phyloP scores from a whole-genome alignment of 441 rosid genomes.

The Pelargonium fulgidum region DNA sequence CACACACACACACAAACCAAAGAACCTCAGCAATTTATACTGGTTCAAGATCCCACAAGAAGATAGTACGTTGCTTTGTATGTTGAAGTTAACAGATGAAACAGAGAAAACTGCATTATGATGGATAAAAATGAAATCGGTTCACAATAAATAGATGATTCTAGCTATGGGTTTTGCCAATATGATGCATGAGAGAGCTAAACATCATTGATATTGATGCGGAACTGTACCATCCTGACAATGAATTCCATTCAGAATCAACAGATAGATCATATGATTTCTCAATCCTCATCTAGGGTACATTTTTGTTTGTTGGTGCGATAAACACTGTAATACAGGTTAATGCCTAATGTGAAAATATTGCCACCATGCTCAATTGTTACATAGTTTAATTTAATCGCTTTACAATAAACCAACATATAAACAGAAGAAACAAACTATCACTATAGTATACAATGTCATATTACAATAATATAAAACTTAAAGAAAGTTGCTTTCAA shows the following conservation, averaged over 20 bases:
- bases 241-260: not conserved
- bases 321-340: slow-evolving; percentile 1
- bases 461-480: not conserved
- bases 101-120: too few species aligned
- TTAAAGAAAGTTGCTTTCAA: not conserved
- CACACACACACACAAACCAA: not conserved
- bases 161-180: not conserved
- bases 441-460: not conserved
- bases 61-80: too few species aligned
- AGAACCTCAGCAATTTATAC: not conserved
- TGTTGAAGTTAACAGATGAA: too few species aligned
- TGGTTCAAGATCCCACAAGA: not conserved
- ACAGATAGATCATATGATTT: not conserved
- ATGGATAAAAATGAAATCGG: not conserved
- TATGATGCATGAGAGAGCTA: not conserved
- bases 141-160: not conserved
- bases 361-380: not conserved
- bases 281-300: not conserved
- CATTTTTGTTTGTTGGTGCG: not conserved
- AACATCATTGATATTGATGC: not conserved
- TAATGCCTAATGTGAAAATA: not conserved
- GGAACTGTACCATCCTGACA: not conserved
- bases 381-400: not conserved
- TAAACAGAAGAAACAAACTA: not conserved
- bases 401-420: not conserved